Conservation (phyloP, 1,284 basidiomycete genomes). For the Laetiporus sulphureus region DNA sequence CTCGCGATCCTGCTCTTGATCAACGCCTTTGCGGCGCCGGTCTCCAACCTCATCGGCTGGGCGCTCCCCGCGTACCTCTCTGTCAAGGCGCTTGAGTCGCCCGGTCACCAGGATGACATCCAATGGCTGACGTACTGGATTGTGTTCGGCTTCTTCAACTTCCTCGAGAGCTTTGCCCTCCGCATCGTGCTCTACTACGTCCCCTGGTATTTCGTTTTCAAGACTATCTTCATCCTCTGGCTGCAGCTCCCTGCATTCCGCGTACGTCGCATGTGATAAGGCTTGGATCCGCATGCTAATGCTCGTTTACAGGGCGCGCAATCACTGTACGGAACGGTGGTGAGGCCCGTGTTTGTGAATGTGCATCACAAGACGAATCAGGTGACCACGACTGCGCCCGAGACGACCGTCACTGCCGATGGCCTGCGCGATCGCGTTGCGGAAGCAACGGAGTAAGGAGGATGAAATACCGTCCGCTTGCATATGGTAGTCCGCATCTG, state of each 20-base stretch:
- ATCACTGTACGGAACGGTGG: constrained; percentile 23
- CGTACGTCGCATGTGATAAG: constrained; percentile 41
- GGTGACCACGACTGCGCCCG: constrained; percentile 15
- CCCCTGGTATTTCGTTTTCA: constrained; percentile 88
- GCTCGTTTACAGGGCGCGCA: constrained; percentile 22
- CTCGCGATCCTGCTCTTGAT: constrained; percentile 69
- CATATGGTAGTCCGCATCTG: neutral
- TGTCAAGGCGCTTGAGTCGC: constrained; percentile 77
- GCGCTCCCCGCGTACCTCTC: constrained; percentile 81
- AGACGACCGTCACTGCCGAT: constrained; percentile 30
- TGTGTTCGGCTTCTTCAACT: constrained; percentile 83
- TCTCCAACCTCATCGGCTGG: constrained; percentile 84
- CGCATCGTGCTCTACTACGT: constrained; percentile 75
- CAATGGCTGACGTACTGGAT: constrained; percentile 92
- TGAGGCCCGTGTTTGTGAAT: constrained; percentile 25
- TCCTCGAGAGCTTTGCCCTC: constrained; percentile 73
- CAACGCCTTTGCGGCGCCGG: constrained; percentile 76
- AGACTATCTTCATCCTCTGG: constrained; percentile 86
- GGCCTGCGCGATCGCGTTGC: constrained; percentile 39
- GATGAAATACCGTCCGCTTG: neutral
- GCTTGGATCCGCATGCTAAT: constrained; percentile 7
- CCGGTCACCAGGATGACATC: constrained; percentile 66
- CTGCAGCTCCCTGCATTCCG: constrained; percentile 76
- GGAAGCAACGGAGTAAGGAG: constrained; percentile 23
- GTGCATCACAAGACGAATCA: constrained; percentile 18